These are phyloP conservation scores for Trichosporon coremiiforme DNA, from an alignment of 1,284 basidiomycete species.

Conservation along the genomic window DNA sequence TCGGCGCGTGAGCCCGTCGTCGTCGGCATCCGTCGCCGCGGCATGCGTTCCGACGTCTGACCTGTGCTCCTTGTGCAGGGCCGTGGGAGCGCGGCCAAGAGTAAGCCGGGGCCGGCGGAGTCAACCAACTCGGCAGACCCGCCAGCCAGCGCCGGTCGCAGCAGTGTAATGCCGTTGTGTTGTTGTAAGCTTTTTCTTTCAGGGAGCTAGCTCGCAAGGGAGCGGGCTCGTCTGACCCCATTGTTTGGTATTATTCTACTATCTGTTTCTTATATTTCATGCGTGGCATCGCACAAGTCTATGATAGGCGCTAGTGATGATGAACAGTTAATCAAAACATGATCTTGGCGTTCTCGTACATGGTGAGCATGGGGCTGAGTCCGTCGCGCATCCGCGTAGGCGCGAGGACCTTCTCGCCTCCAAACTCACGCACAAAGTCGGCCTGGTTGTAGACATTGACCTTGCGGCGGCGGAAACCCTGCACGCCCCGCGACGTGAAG, in stretches of 20 bases:
- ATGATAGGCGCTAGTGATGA: neutral
- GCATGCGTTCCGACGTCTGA: conserved; percentile 19
- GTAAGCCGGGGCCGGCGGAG: no score
- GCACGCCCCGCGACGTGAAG: conserved; percentile 42
- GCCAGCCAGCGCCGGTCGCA: neutral
- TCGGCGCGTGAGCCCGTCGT: conserved; percentile 37
- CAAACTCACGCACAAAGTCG: conserved; percentile 50
- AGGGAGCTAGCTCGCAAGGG: neutral
- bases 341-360: conserved; percentile 56
- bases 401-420: conserved; percentile 39
- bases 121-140: neutral
- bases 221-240: neutral
- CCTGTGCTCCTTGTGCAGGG: conserved; percentile 10
- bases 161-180: neutral
- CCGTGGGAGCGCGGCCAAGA: neutral
- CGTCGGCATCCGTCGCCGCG: conserved; percentile 35
- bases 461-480: conserved; percentile 46
- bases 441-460: conserved; percentile 52
- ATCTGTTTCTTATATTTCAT: neutral
- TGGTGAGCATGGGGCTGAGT: conserved; percentile 49
- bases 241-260: neutral
- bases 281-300: conserved; percentile 8
- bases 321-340: conserved; percentile 44
- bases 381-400: conserved; percentile 49
- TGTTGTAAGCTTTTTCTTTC: neutral